Evolutionary conservation across 2,329 filamentous ascomycete genomes (phyloP), one percentile per base, ranked within the genome.

Genomic region (Ophiosphaerella herpotricha): DNA sequence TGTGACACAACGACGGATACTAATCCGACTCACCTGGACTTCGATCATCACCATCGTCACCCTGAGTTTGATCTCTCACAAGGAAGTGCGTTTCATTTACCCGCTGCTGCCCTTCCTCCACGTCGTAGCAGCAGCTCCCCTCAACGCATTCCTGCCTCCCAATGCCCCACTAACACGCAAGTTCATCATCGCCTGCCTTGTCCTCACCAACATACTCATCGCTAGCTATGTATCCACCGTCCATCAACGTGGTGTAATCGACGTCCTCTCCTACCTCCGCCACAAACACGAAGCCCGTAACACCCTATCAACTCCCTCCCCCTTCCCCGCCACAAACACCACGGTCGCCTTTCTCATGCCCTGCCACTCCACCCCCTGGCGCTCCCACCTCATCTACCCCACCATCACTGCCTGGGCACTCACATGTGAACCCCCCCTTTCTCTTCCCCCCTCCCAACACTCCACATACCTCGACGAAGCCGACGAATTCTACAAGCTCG

Each of bases 21-120:
- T 70, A n/a, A 16, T 53, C 13, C 57, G 64, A 32, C 62, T 75
- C 13, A 63, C 69, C 38, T 72, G 64, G 57, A 70, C 70, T 26
- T 78, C 84, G 7, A 79, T 87, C 36, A 55, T 86, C 46, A 73
- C 84, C 26, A 88, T 87, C 49, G 75, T 89, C 8, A 69, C 76
- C 1, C 81, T 97, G 31, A 96, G 90, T 1, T 68, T 89, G 39
- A 89, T 97, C 59, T 86, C 91, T 1, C 94, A 99, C 77, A 99
- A 99, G 73, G 94, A 99, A 79, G 90, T 96, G 62, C 90, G 94
- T 65, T 99, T 99, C 77, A 89, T 97, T 60, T 96, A 96, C 66
- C 93, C 94, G 1, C 82, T 99, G 14, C 82, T 97, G 1, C 93
- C 94, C 1, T 82, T 87, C n/a, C 81, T 99, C 6, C 90, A 94